Evolutionary conservation across 1,284 basidiomycete genomes (phyloP), one percentile per base, ranked within the genome.

Genomic region (Anthracocystis setariae): DNA sequence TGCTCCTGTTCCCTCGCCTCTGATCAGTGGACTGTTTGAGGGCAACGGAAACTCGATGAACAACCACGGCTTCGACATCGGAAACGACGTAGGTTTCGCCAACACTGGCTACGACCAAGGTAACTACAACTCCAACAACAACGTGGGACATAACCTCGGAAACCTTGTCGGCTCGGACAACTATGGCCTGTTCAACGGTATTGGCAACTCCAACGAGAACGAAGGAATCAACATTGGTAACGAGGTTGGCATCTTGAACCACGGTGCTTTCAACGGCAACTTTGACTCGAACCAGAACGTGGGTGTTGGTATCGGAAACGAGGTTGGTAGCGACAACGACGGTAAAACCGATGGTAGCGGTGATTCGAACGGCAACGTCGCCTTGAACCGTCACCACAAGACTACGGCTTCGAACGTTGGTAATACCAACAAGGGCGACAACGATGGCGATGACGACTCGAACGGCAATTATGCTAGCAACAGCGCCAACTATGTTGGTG

Each of bases 311-410:
- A 12, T 29, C 29, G 29, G 29, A 29, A 12, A 29, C 29, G 29
- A 29, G 12, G 29, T 29, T 29, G 29, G 29, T 29, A 29, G 12
- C 29, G 5, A 7, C 29, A 29, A 29, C 29, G 12, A 7, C 12
- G 29, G 29, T 12, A 12, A 29, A 7, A 12, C 5, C 29, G 29
- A 29, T 29, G 29, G 29, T 29, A 29, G 29, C 29, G 29, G 7
- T 29, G 29, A 29, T 12, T 29, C 29, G 29, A 29, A 29, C 29
- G 7, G 12, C 5, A 29, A 29, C 12, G 12, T 29, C 29, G 29
- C 29, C 29, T 5, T 29, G 7, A 52, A 52, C 50, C 40, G 50
- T 23, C 35, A 44, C 42, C 18, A 18, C 32, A 44, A 52, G 40
- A 35, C 12, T 29, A 23, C 27, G 2, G 46, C 33, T 13, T 9